Evolutionary conservation across 2,329 filamentous ascomycete genomes (phyloP).

Genomic region (Paradendryphiella salina): DNA sequence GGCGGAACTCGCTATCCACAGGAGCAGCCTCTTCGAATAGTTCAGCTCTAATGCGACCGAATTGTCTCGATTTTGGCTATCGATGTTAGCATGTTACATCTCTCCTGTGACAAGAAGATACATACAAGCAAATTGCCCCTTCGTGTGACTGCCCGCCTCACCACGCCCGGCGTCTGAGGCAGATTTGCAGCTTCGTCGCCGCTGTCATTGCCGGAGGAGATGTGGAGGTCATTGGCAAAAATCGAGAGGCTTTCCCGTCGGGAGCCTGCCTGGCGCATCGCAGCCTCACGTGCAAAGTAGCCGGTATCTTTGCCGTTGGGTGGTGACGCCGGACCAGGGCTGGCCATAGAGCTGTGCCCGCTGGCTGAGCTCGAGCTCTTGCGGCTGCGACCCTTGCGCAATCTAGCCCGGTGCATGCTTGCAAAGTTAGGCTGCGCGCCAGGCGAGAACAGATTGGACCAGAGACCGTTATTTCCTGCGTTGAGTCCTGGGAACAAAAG

Average conservation of each 20-base stretch:
- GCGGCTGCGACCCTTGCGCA: slow-evolving; percentile 62
- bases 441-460: slow-evolving; percentile 66
- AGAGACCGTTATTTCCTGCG: slow-evolving; percentile 59
- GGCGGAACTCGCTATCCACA: slow-evolving; percentile 82
- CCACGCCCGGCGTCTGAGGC: slow-evolving; percentile 68
- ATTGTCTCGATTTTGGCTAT: slow-evolving; percentile 93
- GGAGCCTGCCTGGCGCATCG: slow-evolving; percentile 56
- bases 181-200: slow-evolving; percentile 64
- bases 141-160: slow-evolving; percentile 79
- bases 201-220: slow-evolving; percentile 77
- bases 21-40: slow-evolving; percentile 86
- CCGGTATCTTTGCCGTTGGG: slow-evolving; percentile 62
- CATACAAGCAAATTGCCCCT: slow-evolving; percentile 85
- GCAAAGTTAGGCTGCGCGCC: slow-evolving; percentile 73
- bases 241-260: slow-evolving; percentile 87
- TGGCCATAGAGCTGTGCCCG: slow-evolving; percentile 69
- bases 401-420: slow-evolving; percentile 70
- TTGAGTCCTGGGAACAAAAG: slow-evolving; percentile 47
- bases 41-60: slow-evolving; percentile 88
- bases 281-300: slow-evolving; percentile 59
- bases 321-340: slow-evolving; percentile 74
- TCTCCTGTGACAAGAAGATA: slow-evolving; percentile 12
- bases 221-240: slow-evolving; percentile 84
- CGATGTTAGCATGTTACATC: slow-evolving; percentile 17
- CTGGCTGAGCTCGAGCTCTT: slow-evolving; percentile 72